Evolutionary conservation across 108 stramenopile genomes (phyloP).

Genomic region (Mayamaea pseudoterrestris): DNA sequence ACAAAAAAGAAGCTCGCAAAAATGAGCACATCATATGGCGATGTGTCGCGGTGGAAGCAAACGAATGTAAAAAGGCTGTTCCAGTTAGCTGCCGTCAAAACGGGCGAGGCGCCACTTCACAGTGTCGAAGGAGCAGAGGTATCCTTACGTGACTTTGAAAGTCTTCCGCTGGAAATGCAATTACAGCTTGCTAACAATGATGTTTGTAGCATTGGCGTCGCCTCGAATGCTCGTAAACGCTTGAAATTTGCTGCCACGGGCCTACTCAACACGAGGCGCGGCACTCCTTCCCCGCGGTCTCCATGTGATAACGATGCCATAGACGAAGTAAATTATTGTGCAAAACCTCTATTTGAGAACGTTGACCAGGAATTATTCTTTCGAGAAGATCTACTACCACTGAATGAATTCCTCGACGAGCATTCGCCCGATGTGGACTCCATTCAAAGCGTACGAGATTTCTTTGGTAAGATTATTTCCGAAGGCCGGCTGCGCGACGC

Average conservation of each 20-base stretch:
- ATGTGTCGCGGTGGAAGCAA: conserved; percentile 19
- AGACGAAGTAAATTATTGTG: not conserved
- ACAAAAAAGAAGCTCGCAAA: not conserved
- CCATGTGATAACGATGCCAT: not conserved
- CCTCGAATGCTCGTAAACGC: not conserved
- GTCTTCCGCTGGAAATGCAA: conserved; percentile 56
- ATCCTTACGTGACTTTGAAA: conserved; percentile 42
- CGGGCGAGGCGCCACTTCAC: conserved; percentile 26
- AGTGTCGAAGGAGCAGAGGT: conserved; percentile 8
- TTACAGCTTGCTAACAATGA: conserved; percentile 63
- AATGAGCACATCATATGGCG: not conserved
- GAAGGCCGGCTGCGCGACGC: conserved; percentile 38
- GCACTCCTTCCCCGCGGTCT: not conserved
- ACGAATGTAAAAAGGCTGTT: conserved; percentile 58
- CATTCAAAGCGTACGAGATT: conserved; percentile 24
- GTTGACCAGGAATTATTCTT: conserved; percentile 13
- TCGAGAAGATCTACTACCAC: conserved; percentile 42
- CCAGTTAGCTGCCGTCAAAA: conserved; percentile 47
- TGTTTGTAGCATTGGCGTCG: conserved; percentile 6
- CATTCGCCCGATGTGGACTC: conserved; percentile 16
- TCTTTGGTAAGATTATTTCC: conserved; percentile 27
- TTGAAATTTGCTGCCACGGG: not conserved
- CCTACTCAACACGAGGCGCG: not conserved
- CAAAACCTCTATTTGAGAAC: not conserved
- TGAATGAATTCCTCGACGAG: conserved; percentile 38